Evolutionary conservation across 495 filamentous ascomycete genomes (phyloP), one percentile per base, ranked within the genome.

Genomic region (Glonium stellatum): DNA sequence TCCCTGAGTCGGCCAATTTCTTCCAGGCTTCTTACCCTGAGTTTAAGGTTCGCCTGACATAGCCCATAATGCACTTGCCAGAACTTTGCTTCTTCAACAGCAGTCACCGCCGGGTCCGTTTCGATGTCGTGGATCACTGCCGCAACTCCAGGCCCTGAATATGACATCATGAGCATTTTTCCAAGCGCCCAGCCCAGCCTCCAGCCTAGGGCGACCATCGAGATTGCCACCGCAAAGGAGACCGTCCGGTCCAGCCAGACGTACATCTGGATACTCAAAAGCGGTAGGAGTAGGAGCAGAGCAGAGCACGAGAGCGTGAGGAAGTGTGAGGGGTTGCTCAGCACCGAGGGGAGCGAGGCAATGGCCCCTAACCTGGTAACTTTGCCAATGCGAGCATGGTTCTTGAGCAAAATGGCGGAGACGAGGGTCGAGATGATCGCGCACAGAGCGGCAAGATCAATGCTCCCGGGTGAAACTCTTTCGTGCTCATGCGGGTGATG

Each of bases 41-140:
- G 67, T 74, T 92, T 96, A 61, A 98, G 67, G 64, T 92, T 96
- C 12, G 93, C 93, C 87, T 96, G 95, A 68, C 88, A 93, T 41
- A 97, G 77, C 1, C 93, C 92, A 70, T 97, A 96, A 73, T 98
- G 93, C 19, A 97, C 95, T 76, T 98, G 93, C 93, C 93, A 98
- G 75, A 98, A 95, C 67, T 87, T 80, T 1, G 90, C 92, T 69
- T 96, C 92, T 55, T 95, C 88, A 54, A 98, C 82, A 0, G 78
- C 79, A 35, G 80, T 82, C 8, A 98, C 84, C 34, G 80, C 79
- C 8, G 85, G 84, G 56, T 96, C 91, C 6, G 83, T 79, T 69
- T 88, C 85, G 58, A 98, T 92, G 70, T 92, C 92, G 27, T 81
- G 80, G 57, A 98, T 76, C 1, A 96, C 87, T 47, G 87, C 86